Base-by-base conservation (phyloP, 495 filamentous ascomycete genomes). In the Aspergillus sclerotioniger region DNA sequence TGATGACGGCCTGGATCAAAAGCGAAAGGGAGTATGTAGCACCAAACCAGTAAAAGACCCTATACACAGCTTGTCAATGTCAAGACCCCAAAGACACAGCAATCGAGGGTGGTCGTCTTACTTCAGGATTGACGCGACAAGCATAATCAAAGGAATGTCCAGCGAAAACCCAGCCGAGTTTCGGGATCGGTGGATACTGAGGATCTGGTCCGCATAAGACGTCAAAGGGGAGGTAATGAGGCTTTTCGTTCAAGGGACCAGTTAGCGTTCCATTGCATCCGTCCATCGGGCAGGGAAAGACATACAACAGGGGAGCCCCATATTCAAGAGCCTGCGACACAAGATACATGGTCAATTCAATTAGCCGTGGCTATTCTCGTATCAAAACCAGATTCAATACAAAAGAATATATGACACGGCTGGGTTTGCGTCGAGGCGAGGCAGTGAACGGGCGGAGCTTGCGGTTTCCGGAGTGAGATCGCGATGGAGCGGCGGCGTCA, bases 141-240 rank as follows among this genome's bases (percentile, higher is more conserved):
- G 90, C 94, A 98, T 98, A 62, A 98, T 98, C 59, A 98, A 71
- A 6, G 94, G 95, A 46, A 96, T 98, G 68, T 98, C 89, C 44
- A 87, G 72, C 9, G 87, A 90, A 77, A 98, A 98, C 35, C 94
- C 94, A 17, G 88, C 89, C 45, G 91, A 96, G 31, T 86, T 90
- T 67, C 87, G 87, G 31, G 72, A 82, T 61, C 85, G 82, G 69
- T 96, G 84, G 74, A 98, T 98, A 67, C 87, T 89, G 58, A 90
- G 81, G 61, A 94, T 96, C 75, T 98, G 92, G 75, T 96, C 92
- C 56, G 86, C 82, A 74, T 96, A 96, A 59, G 89, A 92, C 17
- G 92, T 87, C 32, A 96, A 72, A 21, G 92, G 92, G 17, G 91
- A 94, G 32, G 88, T 79, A 59, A 96, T 81, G 56, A 96, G 82